Conservation (phyloP, 768 basidiomycete species). For the Naganishia onofrii region DNA sequence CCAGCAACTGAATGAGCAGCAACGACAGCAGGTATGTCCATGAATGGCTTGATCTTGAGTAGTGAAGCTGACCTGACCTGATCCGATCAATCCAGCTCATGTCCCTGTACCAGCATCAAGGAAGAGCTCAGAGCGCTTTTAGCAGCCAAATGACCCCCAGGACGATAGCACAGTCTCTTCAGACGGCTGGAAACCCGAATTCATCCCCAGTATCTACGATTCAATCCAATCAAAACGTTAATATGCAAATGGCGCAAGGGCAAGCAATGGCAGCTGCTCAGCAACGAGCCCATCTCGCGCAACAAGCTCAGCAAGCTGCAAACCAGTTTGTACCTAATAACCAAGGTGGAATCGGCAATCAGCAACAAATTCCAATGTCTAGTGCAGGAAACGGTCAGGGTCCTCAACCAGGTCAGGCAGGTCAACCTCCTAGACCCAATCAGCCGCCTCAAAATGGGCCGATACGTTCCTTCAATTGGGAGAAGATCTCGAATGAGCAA, state of each 20-base stretch:
- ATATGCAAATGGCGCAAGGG: slow-evolving; percentile 13
- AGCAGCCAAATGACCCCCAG: slow-evolving; percentile 16
- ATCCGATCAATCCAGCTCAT: slow-evolving; percentile 1
- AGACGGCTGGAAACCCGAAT: slow-evolving; percentile 9
- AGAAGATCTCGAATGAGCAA: slow-evolving; percentile 21
- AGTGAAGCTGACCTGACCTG: background rate
- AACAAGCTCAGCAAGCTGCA: slow-evolving; percentile 4
- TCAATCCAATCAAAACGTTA: slow-evolving; percentile 13
- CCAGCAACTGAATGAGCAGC: slow-evolving; percentile 16
- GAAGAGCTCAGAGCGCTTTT: slow-evolving; percentile 16
- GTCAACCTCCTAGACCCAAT: background rate
- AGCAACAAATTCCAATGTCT: background rate
- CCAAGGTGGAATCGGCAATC: slow-evolving; percentile 16
- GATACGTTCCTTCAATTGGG: background rate
- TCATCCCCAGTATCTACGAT: background rate
- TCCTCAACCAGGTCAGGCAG: background rate
- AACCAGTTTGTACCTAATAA: slow-evolving; percentile 12
- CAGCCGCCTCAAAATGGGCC: background rate
- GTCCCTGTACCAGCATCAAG: slow-evolving; percentile 21
- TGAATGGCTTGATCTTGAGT: background rate
- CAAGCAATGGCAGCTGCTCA: slow-evolving; percentile 16
- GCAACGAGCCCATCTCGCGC: slow-evolving; percentile 26
- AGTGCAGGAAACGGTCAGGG: slow-evolving; percentile 12
- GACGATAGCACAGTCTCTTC: slow-evolving; percentile 11
- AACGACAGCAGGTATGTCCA: slow-evolving; percentile 4